Conservation (phyloP, 2,329 filamentous ascomycete species). For the Mariannaea sp. region DNA sequence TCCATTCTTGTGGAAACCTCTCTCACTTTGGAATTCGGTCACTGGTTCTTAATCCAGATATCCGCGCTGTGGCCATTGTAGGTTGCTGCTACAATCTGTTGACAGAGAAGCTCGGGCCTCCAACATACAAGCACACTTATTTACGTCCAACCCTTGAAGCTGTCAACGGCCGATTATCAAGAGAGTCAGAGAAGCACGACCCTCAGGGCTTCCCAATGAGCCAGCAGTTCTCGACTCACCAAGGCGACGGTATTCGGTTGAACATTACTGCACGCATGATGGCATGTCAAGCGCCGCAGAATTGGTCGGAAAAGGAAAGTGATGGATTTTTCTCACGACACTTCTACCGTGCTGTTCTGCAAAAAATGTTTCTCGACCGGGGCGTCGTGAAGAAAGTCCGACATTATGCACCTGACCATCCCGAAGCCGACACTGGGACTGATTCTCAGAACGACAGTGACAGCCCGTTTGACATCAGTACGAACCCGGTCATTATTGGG, state of each 20-base stretch:
- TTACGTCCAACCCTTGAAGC: conserved; percentile 72
- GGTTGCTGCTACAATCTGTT: conserved; percentile 98
- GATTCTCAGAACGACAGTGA: conserved; percentile 32
- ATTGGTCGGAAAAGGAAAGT: conserved; percentile 84
- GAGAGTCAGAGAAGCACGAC: conserved; percentile 75
- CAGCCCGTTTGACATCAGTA: conserved; percentile 60
- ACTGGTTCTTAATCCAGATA: conserved; percentile 79
- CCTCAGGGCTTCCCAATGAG: conserved; percentile 96
- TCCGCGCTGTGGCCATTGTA: conserved; percentile 91
- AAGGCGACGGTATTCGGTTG: conserved; percentile 70
- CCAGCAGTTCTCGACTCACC: conserved; percentile 64
- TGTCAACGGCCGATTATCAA: conserved; percentile 68
- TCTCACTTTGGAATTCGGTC: conserved; percentile 92
- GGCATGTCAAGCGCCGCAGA: conserved; percentile 92
- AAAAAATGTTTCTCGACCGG: conserved; percentile 88
- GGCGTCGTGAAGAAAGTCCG: conserved; percentile 71
- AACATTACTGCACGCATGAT: conserved; percentile 99
- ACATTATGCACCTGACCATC: conserved; percentile 41
- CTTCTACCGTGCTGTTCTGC: conserved; percentile 88
- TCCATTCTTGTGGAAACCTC: conserved; percentile 98
- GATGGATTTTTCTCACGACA: conserved; percentile 90
- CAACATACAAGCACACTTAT: conserved; percentile 82
- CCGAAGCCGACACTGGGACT: conserved; percentile 16
- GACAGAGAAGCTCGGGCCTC: conserved; percentile 85
- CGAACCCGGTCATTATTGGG: conserved; percentile 84